Base-by-base conservation (phyloP, 768 basidiomycete species). In the Scleroderma citrinum region DNA sequence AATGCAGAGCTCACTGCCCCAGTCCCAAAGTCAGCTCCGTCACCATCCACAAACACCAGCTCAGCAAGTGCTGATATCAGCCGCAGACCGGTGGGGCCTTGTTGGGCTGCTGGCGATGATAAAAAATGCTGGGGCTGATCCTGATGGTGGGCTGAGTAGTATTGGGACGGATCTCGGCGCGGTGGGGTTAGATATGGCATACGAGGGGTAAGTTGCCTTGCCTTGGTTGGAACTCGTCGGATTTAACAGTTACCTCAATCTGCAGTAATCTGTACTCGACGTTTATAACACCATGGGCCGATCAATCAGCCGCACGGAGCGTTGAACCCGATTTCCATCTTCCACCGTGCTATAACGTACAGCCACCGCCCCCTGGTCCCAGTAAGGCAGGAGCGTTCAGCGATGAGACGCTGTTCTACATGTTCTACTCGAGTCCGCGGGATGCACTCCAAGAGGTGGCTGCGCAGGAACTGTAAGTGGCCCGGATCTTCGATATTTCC, bases 401-500 rank as follows among this genome's bases (percentile, higher is more conserved):
- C 67, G 94, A 97, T 66, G 94, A 98, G 69, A 96, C 94, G 14
- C 72, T 98, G 23, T 96, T 98, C 70, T 95, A 91, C 77, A 93
- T 95, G 82, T 98, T 98, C 76, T 98, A 97, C 71, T 83, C 91
- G 49, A 85, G 82, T 68, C 92, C 94, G 49, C 75, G 89, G 60
- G 94, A 98, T 71, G 84, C 86, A 35, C 72, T 95, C 47, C 94
- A 98, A 67, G 93, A 98, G 69, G 80, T 92, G 44, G 94, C 94
- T 14, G 92, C 92, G 41, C 87, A 92, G 65, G 94, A 97, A 73
- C 74, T 98, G 92, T 95, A 69, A 68, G 90, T 83, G 3, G 55
- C 40, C 53, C 50, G 37, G 17, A 48, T 56, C 54, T 38, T 44
- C 43, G 36, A 29, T 48, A 31, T 48, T 47, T 20, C 7, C 19